Percentiles rank a stretch among this genome's conserved stretches.
Conservation (phyloP, 169 alveolate species). For the Plasmodium knowlesi region DNA sequence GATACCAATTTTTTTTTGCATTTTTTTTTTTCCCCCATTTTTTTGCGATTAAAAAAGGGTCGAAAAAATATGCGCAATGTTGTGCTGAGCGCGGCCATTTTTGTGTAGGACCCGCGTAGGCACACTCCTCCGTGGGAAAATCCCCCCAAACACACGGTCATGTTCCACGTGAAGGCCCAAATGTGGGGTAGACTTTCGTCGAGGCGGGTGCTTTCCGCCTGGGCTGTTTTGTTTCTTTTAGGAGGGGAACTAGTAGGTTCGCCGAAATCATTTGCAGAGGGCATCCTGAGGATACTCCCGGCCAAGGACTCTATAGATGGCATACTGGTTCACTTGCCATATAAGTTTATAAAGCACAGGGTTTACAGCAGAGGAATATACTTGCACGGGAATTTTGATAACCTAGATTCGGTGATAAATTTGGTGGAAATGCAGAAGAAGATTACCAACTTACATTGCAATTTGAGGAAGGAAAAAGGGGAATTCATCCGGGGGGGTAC, state of each 20-base stretch:
- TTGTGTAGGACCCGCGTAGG: background rate
- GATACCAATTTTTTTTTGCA: background rate
- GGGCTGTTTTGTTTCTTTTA: background rate
- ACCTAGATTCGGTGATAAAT: background rate
- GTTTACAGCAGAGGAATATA: constrained; percentile 47
- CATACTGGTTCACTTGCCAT: constrained; percentile 8
- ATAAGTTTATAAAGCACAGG: constrained; percentile 45
- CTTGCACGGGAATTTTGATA: constrained; percentile 33
- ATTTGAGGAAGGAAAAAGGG: constrained; percentile 35
- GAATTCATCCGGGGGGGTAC: background rate
- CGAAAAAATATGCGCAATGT: background rate
- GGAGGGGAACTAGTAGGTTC: background rate
- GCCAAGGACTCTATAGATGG: constrained; percentile 33
- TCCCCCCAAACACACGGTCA: background rate
- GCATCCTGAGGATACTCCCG: constrained; percentile 14
- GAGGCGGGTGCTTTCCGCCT: background rate
- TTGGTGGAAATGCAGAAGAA: constrained; percentile 19
- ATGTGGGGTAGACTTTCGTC: background rate
- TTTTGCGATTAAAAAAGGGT: background rate
- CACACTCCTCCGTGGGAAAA: background rate
- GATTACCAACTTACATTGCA: constrained; percentile 11
- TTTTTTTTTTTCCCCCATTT: background rate
- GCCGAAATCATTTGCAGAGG: background rate
- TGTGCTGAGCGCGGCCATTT: background rate
- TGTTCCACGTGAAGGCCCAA: background rate